Base-by-base conservation (phyloP, 352 stramenopile species). In the Globisporangium splendens region DNA sequence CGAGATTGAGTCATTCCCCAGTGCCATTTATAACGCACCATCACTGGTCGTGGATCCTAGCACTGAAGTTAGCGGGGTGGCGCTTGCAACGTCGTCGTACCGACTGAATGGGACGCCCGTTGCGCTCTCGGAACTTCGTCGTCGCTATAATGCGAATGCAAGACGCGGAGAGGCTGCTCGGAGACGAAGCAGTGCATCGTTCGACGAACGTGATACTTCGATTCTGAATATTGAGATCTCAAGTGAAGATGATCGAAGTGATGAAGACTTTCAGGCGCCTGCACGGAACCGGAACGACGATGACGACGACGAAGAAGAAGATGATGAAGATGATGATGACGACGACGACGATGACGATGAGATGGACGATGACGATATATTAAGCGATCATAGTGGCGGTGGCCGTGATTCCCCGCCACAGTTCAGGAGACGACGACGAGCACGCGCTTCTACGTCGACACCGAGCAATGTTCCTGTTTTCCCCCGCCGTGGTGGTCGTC, bases 161-260 rank as follows among this genome's bases (percentile, higher is more conserved):
- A 58, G 59, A 39, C 39, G 28, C 65, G 59, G 17, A 60, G 61
- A 46, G 54, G 65, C 50, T 35, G 24, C 72, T 53, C 61, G 74
- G 20, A 72, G 75, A 38, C 59, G 74, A 7, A 70, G 65, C 53
- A 70, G 68, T 41, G 68, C 65, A 13, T 70, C 72, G n/a, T 55
- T 81, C 43, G 85, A 93, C 49, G 86, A 95, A 24, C 80, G 86
- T 14, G 86, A 95, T 51, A 93, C 81, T 2, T 93, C 86, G 5
- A 79, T 95, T 17, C 42, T 95, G 46, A 85, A 93, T 42, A 67
- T 91, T 46, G 83, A 90, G 48, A 92, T 95, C 48, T 93, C 86
- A 8, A 94, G 86, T 62, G 86, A 95, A 28, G 86, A 95, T 42
- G 88, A 96, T 63, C 79, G 66, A 38, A 89, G 73, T 56, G 88